These are phyloP conservation scores for Pythium apleroticum DNA, from an alignment of 352 stramenopile genomes.

Conservation along the genomic window DNA sequence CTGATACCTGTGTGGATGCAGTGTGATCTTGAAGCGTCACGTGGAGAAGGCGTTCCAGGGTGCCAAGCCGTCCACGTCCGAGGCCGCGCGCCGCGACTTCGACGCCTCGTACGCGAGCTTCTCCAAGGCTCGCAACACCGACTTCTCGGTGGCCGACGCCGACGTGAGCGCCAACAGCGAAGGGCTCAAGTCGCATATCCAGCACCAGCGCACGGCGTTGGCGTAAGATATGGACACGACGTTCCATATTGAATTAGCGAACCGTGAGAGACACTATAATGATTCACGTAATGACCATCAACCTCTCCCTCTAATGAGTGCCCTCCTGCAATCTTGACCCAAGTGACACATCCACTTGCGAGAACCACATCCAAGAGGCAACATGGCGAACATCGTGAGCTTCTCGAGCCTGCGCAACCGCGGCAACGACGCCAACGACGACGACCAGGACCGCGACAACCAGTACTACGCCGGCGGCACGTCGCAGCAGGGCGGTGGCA, in stretches of 20 bases:
- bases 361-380: neutral
- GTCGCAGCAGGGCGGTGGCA: conserved; percentile 67
- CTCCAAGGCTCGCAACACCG: conserved; percentile 65
- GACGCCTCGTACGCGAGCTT: conserved; percentile 72
- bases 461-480: conserved; percentile 77
- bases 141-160: conserved; percentile 60
- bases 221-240: conserved; percentile 30
- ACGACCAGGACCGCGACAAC: conserved; percentile 34
- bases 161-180: conserved; percentile 43
- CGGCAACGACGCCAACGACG: conserved; percentile 33
- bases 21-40: conserved; percentile 53
- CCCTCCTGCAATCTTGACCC: neutral
- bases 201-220: conserved; percentile 69
- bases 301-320: too few relatives aligned
- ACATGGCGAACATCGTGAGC: conserved; percentile 82
- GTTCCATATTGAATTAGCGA: neutral
- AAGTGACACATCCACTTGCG: neutral
- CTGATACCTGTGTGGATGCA: conserved; percentile 10
- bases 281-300: neutral
- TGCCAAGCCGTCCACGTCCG: conserved; percentile 71
- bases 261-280: conserved; percentile 5
- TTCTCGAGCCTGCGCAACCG: conserved; percentile 66
- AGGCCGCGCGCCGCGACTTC: conserved; percentile 55
- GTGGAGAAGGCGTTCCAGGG: conserved; percentile 62
- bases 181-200: conserved; percentile 52